Evolutionary conservation across 345 rosid genomes (phyloP).

Genomic region (Salix udensis): DNA sequence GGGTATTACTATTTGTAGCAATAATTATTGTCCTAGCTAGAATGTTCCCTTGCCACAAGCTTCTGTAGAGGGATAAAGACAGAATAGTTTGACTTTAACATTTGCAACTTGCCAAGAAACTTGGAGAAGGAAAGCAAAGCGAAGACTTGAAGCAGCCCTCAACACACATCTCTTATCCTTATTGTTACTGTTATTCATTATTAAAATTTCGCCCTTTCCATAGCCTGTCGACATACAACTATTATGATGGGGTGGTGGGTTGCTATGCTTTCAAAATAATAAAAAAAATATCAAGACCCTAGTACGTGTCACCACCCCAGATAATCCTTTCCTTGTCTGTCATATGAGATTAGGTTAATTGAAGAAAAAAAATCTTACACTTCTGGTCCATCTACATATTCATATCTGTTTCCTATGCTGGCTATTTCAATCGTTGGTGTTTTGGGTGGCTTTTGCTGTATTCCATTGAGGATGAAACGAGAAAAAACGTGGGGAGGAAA

Average conservation of each 20-base stretch:
- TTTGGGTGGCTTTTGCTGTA: not conserved
- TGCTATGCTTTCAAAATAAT: not conserved
- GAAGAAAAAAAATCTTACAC: too few relatives aligned
- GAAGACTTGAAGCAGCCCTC: not conserved
- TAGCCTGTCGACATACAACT: not conserved
- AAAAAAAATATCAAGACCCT: not conserved
- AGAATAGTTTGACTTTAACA: not conserved
- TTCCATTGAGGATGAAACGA: not conserved
- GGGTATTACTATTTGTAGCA: too few relatives aligned
- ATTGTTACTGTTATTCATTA: not conserved
- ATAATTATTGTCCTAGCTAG: not conserved
- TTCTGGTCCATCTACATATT: too few relatives aligned
- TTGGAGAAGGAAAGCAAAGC: not conserved
- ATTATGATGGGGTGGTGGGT: not conserved
- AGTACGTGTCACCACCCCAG: not conserved
- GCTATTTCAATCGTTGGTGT: not conserved
- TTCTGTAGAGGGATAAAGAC: not conserved
- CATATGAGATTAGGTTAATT: not conserved
- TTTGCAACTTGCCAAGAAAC: slow-evolving; percentile 4
- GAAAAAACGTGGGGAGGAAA: not conserved
- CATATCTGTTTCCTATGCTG: not conserved
- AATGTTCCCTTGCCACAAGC: not conserved
- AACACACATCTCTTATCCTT: slow-evolving; percentile 1
- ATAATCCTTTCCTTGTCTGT: not conserved
- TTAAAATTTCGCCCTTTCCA: not conserved